A percentile compares a stretch with the other conserved stretches of the same genome.
Conservation (phyloP, 1,139 yeast genomes). For the Yamadazyma friedrichii region DNA sequence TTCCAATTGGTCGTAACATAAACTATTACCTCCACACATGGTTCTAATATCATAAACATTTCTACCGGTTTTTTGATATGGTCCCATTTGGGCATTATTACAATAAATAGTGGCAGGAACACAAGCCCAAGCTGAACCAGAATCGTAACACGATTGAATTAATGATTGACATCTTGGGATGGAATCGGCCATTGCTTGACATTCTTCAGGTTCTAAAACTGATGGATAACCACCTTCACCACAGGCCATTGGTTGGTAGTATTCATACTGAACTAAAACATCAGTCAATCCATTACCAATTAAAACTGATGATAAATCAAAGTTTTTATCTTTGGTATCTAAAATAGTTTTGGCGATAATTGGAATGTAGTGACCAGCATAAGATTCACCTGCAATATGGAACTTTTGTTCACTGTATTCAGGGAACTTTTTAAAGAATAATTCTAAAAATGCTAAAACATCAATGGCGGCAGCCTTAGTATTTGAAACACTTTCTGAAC, state of each 20-base stretch:
- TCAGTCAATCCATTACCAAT: slow-evolving; percentile 97
- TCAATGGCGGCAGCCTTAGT: slow-evolving; percentile 92
- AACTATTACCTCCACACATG: slow-evolving; percentile 72
- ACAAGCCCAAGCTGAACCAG: slow-evolving; percentile 83
- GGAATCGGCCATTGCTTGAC: slow-evolving; percentile 69
- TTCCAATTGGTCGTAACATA: slow-evolving; percentile 60
- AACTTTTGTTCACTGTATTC: slow-evolving; percentile 69
- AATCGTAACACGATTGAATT: slow-evolving; percentile 76
- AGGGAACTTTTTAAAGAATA: slow-evolving; percentile 91
- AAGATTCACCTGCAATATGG: slow-evolving; percentile 99
- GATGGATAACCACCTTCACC: slow-evolving; percentile 89
- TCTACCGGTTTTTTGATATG: slow-evolving; percentile 86
- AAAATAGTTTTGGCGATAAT: slow-evolving; percentile 87
- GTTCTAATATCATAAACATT: slow-evolving; percentile 92
- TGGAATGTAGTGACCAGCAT: slow-evolving; percentile 97
- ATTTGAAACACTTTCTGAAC: slow-evolving; percentile 58
- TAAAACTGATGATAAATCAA: slow-evolving; percentile 81
- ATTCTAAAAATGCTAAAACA: slow-evolving; percentile 85
- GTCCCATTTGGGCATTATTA: slow-evolving; percentile 82
- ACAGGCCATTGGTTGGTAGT: slow-evolving; percentile 97
- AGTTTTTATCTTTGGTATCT: slow-evolving; percentile 71
- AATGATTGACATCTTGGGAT: slow-evolving; percentile 81
- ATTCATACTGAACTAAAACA: slow-evolving; percentile 82
- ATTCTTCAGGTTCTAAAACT: slow-evolving; percentile 75
- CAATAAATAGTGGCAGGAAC: slow-evolving; percentile 93